Evolutionary conservation across 2,329 filamentous ascomycete species (phyloP).

Genomic region (Seiridium cupressi): DNA sequence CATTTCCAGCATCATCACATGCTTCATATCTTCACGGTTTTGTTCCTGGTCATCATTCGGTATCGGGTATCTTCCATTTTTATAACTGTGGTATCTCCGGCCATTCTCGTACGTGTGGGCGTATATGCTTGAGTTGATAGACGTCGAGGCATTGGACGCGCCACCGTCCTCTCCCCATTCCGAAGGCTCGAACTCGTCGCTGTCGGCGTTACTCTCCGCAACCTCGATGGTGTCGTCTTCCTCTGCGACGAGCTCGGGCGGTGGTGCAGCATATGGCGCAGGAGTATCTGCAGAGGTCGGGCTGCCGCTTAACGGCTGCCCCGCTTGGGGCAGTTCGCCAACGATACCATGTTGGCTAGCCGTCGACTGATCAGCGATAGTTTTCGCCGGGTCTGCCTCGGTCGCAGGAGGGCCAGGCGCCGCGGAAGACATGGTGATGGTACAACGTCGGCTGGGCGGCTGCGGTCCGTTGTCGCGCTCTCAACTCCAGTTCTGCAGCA

Average conservation of each 20-base stretch:
- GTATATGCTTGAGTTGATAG: conserved; percentile 32
- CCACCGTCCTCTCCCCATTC: conserved; percentile 14
- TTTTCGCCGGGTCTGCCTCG: not conserved
- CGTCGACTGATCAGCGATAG: not conserved
- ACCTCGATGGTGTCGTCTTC: conserved; percentile 10
- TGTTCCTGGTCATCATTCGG: conserved; percentile 44
- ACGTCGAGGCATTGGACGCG: conserved; percentile 20
- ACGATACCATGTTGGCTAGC: not conserved
- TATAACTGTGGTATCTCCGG: conserved; percentile 39
- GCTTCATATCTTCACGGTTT: conserved; percentile 33
- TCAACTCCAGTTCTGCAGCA: not conserved
- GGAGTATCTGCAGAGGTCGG: not conserved
- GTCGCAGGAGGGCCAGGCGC: not conserved
- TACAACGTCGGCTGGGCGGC: not conserved
- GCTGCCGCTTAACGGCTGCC: conserved; percentile 2
- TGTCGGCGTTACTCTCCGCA: conserved; percentile 7
- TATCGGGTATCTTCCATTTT: conserved; percentile 35
- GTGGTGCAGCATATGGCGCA: not conserved
- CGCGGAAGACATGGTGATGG: not conserved
- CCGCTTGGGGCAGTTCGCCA: conserved; percentile 6
- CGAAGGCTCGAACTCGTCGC: conserved; percentile 16
- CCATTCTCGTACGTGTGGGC: conserved; percentile 41
- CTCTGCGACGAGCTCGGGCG: not conserved
- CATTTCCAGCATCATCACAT: conserved; percentile 25
- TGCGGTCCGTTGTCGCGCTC: not conserved